These are phyloP conservation scores for Rhamnella rubrinervis DNA, from an alignment of 331 rosid genomes.

Conservation along the genomic window DNA sequence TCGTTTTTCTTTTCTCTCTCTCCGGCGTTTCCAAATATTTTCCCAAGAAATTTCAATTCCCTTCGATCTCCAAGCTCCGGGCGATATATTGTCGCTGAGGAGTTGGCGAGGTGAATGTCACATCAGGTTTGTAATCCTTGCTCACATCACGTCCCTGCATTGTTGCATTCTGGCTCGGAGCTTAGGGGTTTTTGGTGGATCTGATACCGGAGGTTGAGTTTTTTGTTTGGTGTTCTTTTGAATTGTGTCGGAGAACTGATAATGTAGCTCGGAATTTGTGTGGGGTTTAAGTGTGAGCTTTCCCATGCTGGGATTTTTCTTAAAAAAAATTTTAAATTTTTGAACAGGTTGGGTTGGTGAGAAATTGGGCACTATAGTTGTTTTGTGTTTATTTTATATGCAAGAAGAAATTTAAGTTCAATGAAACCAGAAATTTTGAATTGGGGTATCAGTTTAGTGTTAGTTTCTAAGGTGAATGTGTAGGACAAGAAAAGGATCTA, in stretches of 20 bases:
- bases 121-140: conserved; percentile 26
- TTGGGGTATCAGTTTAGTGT: conserved; percentile 5
- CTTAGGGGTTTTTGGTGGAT: conserved; percentile 39
- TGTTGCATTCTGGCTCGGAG: neutral
- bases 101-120: neutral
- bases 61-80: conserved; percentile 7
- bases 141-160: conserved; percentile 6
- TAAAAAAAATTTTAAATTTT: neutral
- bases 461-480: neutral
- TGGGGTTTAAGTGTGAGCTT: conserved; percentile 8
- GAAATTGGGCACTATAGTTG: neutral
- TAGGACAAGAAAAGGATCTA: conserved; percentile 21
- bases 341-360: neutral
- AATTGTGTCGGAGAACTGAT: conserved; percentile 11
- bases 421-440: neutral
- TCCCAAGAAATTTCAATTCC: conserved; percentile 16
- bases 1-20: conserved; percentile 1
- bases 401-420: neutral
- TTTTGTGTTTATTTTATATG: neutral
- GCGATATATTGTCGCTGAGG: neutral
- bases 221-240: neutral
- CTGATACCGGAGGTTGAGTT: conserved; percentile 24
- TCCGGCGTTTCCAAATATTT: conserved; percentile 11
- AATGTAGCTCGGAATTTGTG: conserved; percentile 31
- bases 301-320: conserved; percentile 8